These are phyloP conservation scores for Debaryomycetaceae sp. DNA, from an alignment of 1,139 yeast genomes.

Conservation along the genomic window DNA sequence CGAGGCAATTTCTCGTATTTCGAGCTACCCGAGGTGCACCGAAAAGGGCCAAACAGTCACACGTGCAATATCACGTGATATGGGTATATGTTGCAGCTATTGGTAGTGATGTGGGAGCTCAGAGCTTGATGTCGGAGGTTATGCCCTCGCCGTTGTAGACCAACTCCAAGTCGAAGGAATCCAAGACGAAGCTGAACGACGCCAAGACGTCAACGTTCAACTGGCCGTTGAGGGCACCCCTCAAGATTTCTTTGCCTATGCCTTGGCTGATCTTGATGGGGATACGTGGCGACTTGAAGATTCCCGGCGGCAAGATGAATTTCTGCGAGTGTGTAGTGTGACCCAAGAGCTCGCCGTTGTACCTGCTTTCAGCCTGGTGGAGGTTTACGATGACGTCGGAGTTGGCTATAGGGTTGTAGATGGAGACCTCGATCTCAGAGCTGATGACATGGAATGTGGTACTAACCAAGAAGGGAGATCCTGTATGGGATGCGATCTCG, in stretches of 20 bases:
- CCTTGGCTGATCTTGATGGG: constrained; percentile 47
- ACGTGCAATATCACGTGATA: too few relatives aligned
- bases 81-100: too few relatives aligned
- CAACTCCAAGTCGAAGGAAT: constrained; percentile 34
- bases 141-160: constrained; percentile 43
- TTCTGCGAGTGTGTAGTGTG: constrained; percentile 34
- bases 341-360: constrained; percentile 46
- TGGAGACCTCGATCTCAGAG: constrained; percentile 49
- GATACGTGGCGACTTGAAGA: constrained; percentile 44
- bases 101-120: too few relatives aligned
- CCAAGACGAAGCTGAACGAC: constrained; percentile 34
- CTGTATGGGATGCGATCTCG: not conserved
- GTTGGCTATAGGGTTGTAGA: constrained; percentile 52
- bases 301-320: constrained; percentile 47
- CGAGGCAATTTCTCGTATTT: too few relatives aligned
- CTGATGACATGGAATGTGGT: constrained; percentile 51
- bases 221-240: constrained; percentile 49
- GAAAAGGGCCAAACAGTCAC: too few relatives aligned
- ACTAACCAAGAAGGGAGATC: constrained; percentile 30
- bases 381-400: constrained; percentile 37
- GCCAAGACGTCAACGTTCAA: constrained; percentile 47
- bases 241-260: constrained; percentile 47
- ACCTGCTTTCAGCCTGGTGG: constrained; percentile 43
- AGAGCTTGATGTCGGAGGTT: constrained; percentile 39
- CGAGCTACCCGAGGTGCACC: too few relatives aligned